Conservation (phyloP, 108 stramenopile species). For the Nitzschia palea region DNA sequence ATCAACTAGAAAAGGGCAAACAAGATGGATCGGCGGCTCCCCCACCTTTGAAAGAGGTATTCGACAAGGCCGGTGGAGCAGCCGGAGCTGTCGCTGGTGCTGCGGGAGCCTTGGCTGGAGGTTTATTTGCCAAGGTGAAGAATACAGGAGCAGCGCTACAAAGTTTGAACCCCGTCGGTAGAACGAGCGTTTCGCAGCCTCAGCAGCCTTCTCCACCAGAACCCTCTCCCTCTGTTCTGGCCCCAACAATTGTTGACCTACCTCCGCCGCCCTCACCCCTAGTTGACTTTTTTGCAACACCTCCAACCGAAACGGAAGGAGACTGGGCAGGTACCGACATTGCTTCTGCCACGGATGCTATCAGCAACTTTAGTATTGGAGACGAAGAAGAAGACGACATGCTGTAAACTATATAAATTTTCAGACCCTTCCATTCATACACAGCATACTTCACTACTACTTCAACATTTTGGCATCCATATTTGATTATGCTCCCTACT, state of each 20-base stretch:
- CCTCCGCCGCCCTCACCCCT: constrained; percentile 11
- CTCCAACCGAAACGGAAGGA: neutral
- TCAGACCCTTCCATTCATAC: too few relatives aligned
- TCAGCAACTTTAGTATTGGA: constrained; percentile 46
- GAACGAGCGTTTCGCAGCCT: neutral
- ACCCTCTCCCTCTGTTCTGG: neutral
- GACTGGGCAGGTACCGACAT: constrained; percentile 43
- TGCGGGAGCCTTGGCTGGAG: constrained; percentile 19
- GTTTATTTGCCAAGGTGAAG: constrained; percentile 33
- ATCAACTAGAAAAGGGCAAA: neutral
- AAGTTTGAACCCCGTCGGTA: neutral
- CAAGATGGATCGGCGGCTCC: neutral
- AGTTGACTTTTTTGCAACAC: neutral
- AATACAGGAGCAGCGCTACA: neutral
- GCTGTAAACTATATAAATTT: constrained; percentile 8
- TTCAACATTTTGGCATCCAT: too few relatives aligned
- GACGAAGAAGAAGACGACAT: constrained; percentile 48
- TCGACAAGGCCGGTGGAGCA: constrained; percentile 33
- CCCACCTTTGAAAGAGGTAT: constrained; percentile 26
- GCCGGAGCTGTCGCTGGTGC: constrained; percentile 11
- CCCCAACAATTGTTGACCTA: constrained; percentile 28
- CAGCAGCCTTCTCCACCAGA: neutral
- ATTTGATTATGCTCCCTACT: neutral
- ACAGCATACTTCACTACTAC: too few relatives aligned
- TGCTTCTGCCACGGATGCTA: constrained; percentile 33